Conservation (phyloP, 2,329 filamentous ascomycete species). For the Fusarium sterilihyphosum region DNA sequence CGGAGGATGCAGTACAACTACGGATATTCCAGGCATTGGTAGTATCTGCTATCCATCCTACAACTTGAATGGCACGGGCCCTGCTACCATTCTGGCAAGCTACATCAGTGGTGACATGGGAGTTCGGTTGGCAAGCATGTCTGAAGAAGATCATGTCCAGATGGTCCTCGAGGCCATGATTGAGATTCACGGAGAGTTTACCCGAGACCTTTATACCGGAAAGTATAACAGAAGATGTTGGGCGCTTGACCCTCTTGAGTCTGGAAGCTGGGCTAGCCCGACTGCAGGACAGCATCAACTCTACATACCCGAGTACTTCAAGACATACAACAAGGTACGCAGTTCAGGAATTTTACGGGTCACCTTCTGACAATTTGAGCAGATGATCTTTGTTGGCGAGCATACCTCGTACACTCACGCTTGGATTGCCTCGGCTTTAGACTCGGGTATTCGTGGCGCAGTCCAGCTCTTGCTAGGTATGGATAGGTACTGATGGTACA, state of each 20-base stretch:
- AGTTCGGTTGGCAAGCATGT: background rate
- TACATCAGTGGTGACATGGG: slow-evolving; percentile 18
- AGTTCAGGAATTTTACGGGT: rapidly evolving
- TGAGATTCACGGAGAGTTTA: slow-evolving; percentile 1
- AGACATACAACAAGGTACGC: slow-evolving; percentile 6
- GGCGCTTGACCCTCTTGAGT: slow-evolving; percentile 11
- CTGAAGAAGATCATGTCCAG: slow-evolving; percentile 1
- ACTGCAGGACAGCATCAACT: slow-evolving; percentile 12
- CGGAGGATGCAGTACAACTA: background rate
- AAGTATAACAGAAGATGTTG: slow-evolving; percentile 18
- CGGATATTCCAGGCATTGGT: background rate
- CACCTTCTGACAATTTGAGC: rapidly evolving
- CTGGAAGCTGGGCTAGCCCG: slow-evolving; percentile 11
- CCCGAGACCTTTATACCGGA: background rate
- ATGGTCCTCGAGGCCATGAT: background rate
- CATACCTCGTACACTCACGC: slow-evolving; percentile 12
- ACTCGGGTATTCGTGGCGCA: slow-evolving; percentile 3
- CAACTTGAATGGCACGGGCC: background rate
- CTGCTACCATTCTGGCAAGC: slow-evolving; percentile 7
- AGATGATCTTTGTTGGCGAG: slow-evolving; percentile 23
- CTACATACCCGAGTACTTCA: slow-evolving; percentile 13
- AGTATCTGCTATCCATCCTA: slow-evolving; percentile 8
- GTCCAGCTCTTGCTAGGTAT: background rate
- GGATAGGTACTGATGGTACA: rapidly evolving
- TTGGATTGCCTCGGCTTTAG: slow-evolving; percentile 11